phyloP scores from a whole-genome alignment of 2,329 filamentous ascomycete genomes.

The Alternaria incomplexa region DNA sequence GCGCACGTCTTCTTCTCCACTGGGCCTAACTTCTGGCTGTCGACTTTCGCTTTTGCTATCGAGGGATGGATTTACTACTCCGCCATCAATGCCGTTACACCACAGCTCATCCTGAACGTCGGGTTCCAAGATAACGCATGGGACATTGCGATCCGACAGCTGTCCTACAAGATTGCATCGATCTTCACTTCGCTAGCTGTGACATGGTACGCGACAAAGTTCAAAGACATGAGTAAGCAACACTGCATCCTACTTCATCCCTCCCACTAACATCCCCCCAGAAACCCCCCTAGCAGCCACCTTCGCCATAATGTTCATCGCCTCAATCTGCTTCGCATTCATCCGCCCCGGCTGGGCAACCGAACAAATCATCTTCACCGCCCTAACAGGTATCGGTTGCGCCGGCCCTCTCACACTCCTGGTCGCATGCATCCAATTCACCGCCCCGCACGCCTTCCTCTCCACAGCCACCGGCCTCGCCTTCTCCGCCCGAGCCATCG shows the following conservation, averaged over 20 bases:
- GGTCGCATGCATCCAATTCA: slow-evolving; percentile 42
- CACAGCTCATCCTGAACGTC: slow-evolving; percentile 40
- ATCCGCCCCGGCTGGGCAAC: slow-evolving; percentile 34
- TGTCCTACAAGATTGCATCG: slow-evolving; percentile 35
- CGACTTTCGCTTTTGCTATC: slow-evolving; percentile 62
- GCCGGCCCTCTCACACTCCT: slow-evolving; percentile 40
- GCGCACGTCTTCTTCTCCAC: slow-evolving; percentile 63
- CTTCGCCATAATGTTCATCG: slow-evolving; percentile 36
- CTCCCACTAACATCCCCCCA: slow-evolving; percentile 9
- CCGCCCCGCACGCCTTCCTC: slow-evolving; percentile 37
- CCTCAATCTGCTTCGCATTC: slow-evolving; percentile 33
- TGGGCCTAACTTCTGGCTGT: slow-evolving; percentile 62
- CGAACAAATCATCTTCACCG: slow-evolving; percentile 34
- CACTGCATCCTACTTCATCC: rapidly evolving
- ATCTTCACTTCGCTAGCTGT: slow-evolving; percentile 29
- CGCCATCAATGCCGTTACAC: slow-evolving; percentile 41
- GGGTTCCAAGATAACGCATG: slow-evolving; percentile 40
- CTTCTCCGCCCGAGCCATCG: slow-evolving; percentile 42
- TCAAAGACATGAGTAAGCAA: slow-evolving; percentile 37
- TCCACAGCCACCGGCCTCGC: slow-evolving; percentile 42
- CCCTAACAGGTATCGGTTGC: slow-evolving; percentile 35
- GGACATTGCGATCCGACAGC: slow-evolving; percentile 38
- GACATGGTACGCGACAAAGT: slow-evolving; percentile 36
- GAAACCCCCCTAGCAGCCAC: slow-evolving; percentile 34
- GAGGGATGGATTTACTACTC: slow-evolving; percentile 64